phyloP scores from a whole-genome alignment of 1,139 yeast species.

The Geotrichum phurueaensis region DNA sequence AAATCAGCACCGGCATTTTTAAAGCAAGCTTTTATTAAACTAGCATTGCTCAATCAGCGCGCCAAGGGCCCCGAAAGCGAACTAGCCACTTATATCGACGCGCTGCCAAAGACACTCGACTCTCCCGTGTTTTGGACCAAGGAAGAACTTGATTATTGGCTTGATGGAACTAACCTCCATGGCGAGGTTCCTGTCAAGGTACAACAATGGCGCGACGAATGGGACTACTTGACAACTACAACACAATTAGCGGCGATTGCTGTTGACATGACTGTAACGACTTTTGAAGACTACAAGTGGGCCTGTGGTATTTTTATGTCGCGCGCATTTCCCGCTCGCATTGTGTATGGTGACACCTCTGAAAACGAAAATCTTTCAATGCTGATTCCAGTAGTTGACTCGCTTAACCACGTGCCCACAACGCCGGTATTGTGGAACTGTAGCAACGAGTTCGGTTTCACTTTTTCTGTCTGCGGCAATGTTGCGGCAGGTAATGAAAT shows the following conservation, averaged over 20 bases:
- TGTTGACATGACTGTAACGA: conserved; percentile 9
- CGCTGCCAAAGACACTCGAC: conserved; percentile 13
- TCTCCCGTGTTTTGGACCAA: conserved; percentile 25
- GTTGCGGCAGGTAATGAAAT: conserved; percentile 44
- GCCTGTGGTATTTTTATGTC: conserved; percentile 63
- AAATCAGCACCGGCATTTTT: background rate
- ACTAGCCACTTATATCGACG: conserved; percentile 6
- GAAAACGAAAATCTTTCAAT: conserved; percentile 50
- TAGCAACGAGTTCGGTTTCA: conserved; percentile 28
- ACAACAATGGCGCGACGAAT: conserved; percentile 31
- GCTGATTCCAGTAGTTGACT: conserved; percentile 71
- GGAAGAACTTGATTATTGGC: conserved; percentile 41
- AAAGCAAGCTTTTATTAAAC: conserved; percentile 24
- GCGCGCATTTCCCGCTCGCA: conserved; percentile 65
- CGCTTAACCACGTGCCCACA: conserved; percentile 63
- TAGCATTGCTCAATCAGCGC: conserved; percentile 23
- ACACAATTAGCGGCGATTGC: conserved; percentile 13
- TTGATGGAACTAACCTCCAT: conserved; percentile 58
- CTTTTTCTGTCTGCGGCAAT: conserved; percentile 18
- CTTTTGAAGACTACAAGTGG: conserved; percentile 56
- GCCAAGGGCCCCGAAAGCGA: background rate
- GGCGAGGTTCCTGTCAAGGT: conserved; percentile 31
- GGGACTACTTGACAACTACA: conserved; percentile 20
- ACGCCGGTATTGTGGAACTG: conserved; percentile 62
- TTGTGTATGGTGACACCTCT: conserved; percentile 37